Conservation (phyloP, 352 stramenopile species). For the Phytophthora fragariaefolia region DNA sequence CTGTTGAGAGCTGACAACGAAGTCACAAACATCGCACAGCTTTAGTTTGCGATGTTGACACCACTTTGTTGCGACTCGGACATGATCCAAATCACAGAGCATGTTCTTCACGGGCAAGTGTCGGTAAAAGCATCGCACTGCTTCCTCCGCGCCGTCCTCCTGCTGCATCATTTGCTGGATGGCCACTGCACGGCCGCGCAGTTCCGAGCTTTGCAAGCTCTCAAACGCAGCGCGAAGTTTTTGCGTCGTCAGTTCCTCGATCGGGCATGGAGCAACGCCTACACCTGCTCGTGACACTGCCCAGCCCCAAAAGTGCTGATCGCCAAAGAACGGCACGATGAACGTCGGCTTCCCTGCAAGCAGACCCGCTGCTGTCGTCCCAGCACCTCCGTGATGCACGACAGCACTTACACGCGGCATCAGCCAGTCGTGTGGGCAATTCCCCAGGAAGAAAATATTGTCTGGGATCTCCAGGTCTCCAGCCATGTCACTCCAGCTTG, state of each 20-base stretch:
- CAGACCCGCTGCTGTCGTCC: constrained; percentile 91
- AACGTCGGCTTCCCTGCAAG: constrained; percentile 91
- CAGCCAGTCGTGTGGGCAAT: constrained; percentile 91
- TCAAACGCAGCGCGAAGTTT: constrained; percentile 77
- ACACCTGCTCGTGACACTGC: constrained; percentile 82
- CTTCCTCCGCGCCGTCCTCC: constrained; percentile 87
- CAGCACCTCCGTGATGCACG: constrained; percentile 80
- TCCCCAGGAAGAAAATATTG: constrained; percentile 65
- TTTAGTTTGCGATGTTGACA: constrained; percentile 54
- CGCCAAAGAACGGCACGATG: constrained; percentile 95
- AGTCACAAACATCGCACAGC: constrained; percentile 62
- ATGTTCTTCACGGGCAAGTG: constrained; percentile 86
- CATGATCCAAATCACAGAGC: constrained; percentile 70
- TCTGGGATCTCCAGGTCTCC: constrained; percentile 44
- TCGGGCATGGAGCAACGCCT: constrained; percentile 82
- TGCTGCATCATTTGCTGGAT: constrained; percentile 66
- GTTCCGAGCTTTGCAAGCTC: constrained; percentile 47
- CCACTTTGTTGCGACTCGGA: constrained; percentile 59
- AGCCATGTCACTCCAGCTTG: constrained; percentile 82
- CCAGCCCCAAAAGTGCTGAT: constrained; percentile 94
- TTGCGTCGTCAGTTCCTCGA: constrained; percentile 77
- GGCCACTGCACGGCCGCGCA: constrained; percentile 47
- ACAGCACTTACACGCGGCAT: constrained; percentile 88
- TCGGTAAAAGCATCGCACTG: constrained; percentile 84
- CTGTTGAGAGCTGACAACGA: constrained; percentile 45